Evolutionary conservation across 2,329 filamentous ascomycete species (phyloP), one percentile per base, ranked within the genome.

Genomic region (Xylaria sp.): DNA sequence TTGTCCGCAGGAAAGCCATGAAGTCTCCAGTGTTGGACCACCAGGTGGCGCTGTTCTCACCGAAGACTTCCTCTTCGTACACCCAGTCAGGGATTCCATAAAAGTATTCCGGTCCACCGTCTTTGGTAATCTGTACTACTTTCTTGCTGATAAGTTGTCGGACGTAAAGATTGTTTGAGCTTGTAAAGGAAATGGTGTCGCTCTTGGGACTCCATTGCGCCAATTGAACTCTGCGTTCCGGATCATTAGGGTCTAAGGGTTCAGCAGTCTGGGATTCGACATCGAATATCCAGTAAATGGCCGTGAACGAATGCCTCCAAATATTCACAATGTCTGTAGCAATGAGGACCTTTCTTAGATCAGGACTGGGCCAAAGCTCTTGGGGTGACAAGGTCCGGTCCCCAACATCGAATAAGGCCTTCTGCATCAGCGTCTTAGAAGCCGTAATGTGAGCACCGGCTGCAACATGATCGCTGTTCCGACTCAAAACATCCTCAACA

Each of bases 81-180:
- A 98, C 96, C 96, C 96, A 99, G 79, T 99, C 97, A 0, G 96
- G 96, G 23, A 98, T 89, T 21, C 96, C 96, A 75, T 99, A 98
- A 81, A 99, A 99, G 68, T 96, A 89, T 74, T 98, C 90, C 0
- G 90, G 84, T 0, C 95, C 93, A 13, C 97, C 96, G 77, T 99
- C 95, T 63, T 85, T 89, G 1, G 96, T 98, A 74, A 99, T 91
- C 70, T 91, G 89, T 5, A 87, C 85, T 4, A 93, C 86, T 18
- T 86, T 81, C 23, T 88, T 82, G 3, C 86, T 87, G 40, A 77
- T 81, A 6, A 88, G 73, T 3, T 89, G 89, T 60, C 96, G 90
- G 53, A 98, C 82, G 78, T 90, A 98, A 75, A 99, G 83, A 79
- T 99, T 97, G 82, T 99, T 98, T 69, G 94, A 87, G 72, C 91